These are phyloP conservation scores for Cyclospora cayetanensis DNA, from an alignment of 169 alveolate genomes.

Conservation along the genomic window DNA sequence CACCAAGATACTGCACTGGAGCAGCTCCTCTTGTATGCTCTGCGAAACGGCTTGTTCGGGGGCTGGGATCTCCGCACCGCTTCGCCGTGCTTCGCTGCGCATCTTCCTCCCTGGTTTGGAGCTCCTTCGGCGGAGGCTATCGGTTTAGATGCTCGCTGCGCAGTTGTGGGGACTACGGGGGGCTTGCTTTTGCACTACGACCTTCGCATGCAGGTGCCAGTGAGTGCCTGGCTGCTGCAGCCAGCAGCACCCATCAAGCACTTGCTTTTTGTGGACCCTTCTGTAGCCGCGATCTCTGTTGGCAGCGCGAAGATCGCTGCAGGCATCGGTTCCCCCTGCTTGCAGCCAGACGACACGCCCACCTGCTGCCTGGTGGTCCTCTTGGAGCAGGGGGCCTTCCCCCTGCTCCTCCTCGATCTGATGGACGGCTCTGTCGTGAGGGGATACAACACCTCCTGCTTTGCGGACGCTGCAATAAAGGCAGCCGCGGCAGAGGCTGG, in stretches of 20 bases:
- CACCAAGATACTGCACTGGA: slow-evolving; percentile 53
- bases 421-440: neutral
- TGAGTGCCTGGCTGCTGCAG: slow-evolving; percentile 49
- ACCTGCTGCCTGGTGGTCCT: slow-evolving; percentile 55
- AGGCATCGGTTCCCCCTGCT: neutral
- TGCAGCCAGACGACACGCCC: neutral
- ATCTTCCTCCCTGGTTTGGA: slow-evolving; percentile 60
- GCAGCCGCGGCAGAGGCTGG: slow-evolving; percentile 29
- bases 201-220: slow-evolving; percentile 57
- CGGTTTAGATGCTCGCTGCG: slow-evolving; percentile 8
- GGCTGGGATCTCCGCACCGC: slow-evolving; percentile 54
- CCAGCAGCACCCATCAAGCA: slow-evolving; percentile 1
- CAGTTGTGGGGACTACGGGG: slow-evolving; percentile 49
- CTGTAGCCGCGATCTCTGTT: slow-evolving; percentile 3
- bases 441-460: neutral
- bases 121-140: slow-evolving; percentile 25
- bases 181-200: slow-evolving; percentile 65
- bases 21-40: slow-evolving; percentile 41
- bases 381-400: neutral
- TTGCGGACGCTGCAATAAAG: neutral
- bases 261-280: neutral
- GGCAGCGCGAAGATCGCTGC: neutral
- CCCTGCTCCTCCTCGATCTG: slow-evolving; percentile 37
- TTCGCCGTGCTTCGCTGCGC: neutral
- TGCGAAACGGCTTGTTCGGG: slow-evolving; percentile 32